Base-by-base conservation (phyloP, 306 rosid species). In the Cajanus cajan region DNA sequence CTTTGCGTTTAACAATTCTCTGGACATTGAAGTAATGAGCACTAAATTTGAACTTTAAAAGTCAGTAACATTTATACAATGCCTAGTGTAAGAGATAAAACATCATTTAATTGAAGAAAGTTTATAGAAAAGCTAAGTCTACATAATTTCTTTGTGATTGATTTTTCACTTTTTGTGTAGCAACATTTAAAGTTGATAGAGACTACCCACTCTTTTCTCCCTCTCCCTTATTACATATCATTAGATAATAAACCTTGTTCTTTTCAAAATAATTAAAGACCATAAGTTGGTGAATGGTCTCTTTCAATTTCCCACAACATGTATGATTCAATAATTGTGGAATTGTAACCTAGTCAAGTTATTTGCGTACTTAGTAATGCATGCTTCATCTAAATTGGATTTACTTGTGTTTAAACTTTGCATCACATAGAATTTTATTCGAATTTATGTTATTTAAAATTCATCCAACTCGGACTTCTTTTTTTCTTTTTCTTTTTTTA, bases 241-340 rank as follows among this genome's bases (percentile, higher is more conserved):
- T 81, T 72, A 10, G 82, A 80, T 57, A 31, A 45, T 39, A 65
- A 50, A 71, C 61, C 36, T 22, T 44, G 28, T 70, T 76, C 55
- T 58, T 80, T 80, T 47, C 58, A 22, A 61, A 65, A 65, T 78
- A 36, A 82, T 81, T 52, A 6, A 48, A 51, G 63, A 52, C 55
- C 67, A 36, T 54, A 34, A 74, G 80, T 72, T 13, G 87, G 88
- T 85, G 74, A 51, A 52, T 78, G 10, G 91, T 89, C 90, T 77
- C 64, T 83, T 70, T 89, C 90, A 77, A 61, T 80, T 79, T 21
- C 33, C 64, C 24, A 59, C 36, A 31, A 31, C 34, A 7, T 65
- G 72, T 6, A 47, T 64, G 39, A 43, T 72, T 80, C 83, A 86
- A 74, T 86, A 59, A 77, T 83, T 71, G 45, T 64, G 57, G 1